Base-by-base conservation (phyloP, 2,329 filamentous ascomycete species). In the Meredithiella fracta region DNA sequence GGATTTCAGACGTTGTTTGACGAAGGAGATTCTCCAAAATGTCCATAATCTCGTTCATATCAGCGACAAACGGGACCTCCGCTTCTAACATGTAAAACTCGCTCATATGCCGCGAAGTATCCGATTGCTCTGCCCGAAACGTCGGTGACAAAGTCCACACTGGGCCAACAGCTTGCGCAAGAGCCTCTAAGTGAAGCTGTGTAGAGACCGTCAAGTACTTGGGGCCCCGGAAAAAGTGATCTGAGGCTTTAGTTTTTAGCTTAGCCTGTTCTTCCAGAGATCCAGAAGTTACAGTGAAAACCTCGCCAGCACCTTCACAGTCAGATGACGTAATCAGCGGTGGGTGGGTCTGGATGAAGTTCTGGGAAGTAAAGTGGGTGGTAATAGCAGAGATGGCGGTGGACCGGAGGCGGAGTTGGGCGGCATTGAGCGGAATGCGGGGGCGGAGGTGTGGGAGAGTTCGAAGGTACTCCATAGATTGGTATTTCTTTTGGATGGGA, bases 31-130 rank as follows among this genome's bases (percentile, higher is more conserved):
- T 73, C 67, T 97, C 88, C 1, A 88, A 78, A n/a, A 91, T 68
- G 57, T 82, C 73, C 77, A 94, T 92, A 62, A 98, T 74, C 25
- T 77, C 72, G 29, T 76, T 71, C 61, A 95, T 73, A 60, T 80
- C 72, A 50, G 85, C 75, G 44, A 83, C 78, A 66, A 95, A 95
- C 63, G 81, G 83, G 66, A 90, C 73, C 68, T 98, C 92, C 15
- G 83, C 90, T 69, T 98, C 92, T 1, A 98, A 78, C 92, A 98
- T 97, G 70, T 97, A 97, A 64, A 98, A 97, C 65, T 98, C 92
- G 71, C 88, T 95, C 59, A 98, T 73, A 69, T 98, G 92, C 26
- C 92, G 82, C 4, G 89, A 83, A 0, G 92, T 97, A 65, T 97
- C 90, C 68, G 89, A 96, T 65, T 82, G 83, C 67, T 96, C 92